Conservation (phyloP, 176 grass and related monocot species). For the Oryza brachyantha region DNA sequence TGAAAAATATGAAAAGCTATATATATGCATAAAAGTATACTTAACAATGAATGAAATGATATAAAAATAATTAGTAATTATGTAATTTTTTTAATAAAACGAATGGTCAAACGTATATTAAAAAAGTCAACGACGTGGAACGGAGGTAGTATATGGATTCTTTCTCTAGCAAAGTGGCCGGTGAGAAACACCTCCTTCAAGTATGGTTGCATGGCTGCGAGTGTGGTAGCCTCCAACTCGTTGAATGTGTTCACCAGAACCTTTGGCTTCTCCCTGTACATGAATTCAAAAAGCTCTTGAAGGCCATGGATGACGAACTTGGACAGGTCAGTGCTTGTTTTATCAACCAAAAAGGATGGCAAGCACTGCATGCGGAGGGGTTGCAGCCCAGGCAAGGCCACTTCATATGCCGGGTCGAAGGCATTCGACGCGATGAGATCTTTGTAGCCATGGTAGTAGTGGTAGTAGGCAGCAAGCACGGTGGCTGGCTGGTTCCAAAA, state of each 20-base stretch:
- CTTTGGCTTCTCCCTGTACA: neutral
- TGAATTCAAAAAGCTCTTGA: neutral
- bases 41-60: no score
- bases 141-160: neutral
- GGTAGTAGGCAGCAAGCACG: slow-evolving; percentile 32
- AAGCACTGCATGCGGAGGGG: slow-evolving; percentile 29
- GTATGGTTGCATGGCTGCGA: neutral
- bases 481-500: slow-evolving; percentile 51
- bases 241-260: slow-evolving; percentile 39
- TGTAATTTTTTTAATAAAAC: no score
- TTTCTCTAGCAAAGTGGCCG: neutral
- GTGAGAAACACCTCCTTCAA: slow-evolving; percentile 11
- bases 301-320: neutral
- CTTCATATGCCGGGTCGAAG: neutral
- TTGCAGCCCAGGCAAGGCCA: slow-evolving; percentile 26
- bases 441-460: slow-evolving; percentile 29
- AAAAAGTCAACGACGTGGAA: no score
- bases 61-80: no score
- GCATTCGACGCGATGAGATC: slow-evolving; percentile 11
- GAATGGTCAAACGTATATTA: no score
- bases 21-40: no score
- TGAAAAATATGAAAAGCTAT: no score
- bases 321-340: neutral
- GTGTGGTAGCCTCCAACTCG: slow-evolving; percentile 9
- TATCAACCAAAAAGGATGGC: slow-evolving; percentile 32